A percentile compares a stretch with the other conserved stretches of the same genome.
Evolutionary conservation across 2,329 filamentous ascomycete species (phyloP).

Genomic region (Trichoderma sp.): DNA sequence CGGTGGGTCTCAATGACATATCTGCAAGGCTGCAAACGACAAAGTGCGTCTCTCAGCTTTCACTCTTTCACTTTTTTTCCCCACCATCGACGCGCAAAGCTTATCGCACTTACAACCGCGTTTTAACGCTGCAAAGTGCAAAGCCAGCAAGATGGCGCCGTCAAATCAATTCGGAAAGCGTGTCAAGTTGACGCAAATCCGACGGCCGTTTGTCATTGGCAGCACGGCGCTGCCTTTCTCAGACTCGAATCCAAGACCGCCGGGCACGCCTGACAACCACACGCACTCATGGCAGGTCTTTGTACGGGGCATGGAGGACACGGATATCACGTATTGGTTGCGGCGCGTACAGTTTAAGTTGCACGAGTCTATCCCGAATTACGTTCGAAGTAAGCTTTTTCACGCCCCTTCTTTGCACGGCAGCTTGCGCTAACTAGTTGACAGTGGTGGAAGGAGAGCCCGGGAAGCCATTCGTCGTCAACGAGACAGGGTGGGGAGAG

Average conservation of each 20-base stretch:
- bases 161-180: constrained; percentile 63
- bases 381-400: constrained; percentile 67
- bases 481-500: constrained; percentile 96
- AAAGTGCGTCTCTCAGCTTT: constrained; percentile 7
- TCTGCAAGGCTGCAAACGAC: constrained; percentile 28
- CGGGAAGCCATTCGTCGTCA: constrained; percentile 75
- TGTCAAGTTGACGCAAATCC: constrained; percentile 67
- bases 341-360: constrained; percentile 98
- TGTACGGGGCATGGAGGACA: constrained; percentile 85
- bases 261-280: constrained; percentile 81
- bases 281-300: constrained; percentile 97
- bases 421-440: constrained; percentile 9
- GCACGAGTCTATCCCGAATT: constrained; percentile 94
- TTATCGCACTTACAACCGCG: background rate
- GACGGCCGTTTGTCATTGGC: constrained; percentile 72
- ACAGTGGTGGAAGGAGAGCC: constrained; percentile 71
- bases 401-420: background rate
- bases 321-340: constrained; percentile 92
- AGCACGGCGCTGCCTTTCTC: constrained; percentile 80
- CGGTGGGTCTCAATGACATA: constrained; percentile 17
- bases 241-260: constrained; percentile 77
- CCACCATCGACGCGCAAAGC: background rate
- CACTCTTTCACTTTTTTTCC: background rate
- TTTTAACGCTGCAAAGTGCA: constrained; percentile 14
- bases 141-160: constrained; percentile 56